Evolutionary conservation across 2,329 filamentous ascomycete genomes (phyloP).

Genomic region (Magnaporthiopsis incrustans): DNA sequence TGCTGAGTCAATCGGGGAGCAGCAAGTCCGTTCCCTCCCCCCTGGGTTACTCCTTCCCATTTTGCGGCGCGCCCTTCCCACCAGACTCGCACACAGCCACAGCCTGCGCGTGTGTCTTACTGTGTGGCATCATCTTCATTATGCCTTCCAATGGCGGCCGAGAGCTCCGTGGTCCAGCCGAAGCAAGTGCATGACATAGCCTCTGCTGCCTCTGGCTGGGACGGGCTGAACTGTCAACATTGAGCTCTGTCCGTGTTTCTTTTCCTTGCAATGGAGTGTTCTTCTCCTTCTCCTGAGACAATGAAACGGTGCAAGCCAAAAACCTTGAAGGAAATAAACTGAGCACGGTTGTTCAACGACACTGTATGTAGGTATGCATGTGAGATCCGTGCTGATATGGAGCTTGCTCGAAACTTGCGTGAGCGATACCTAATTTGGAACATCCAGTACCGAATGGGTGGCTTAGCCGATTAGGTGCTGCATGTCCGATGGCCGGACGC

Average conservation of each 20-base stretch:
- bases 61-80: too few relatives aligned
- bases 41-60: not conserved
- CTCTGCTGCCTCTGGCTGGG: too few relatives aligned
- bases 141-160: not conserved
- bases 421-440: not conserved
- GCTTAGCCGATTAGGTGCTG: not conserved
- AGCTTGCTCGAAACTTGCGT: not conserved
- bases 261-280: too few relatives aligned
- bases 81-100: not conserved
- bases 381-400: not conserved
- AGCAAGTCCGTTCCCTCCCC: not conserved
- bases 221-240: too few relatives aligned
- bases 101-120: not conserved
- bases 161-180: not conserved
- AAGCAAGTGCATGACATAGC: not conserved
- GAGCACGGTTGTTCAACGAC: not conserved
- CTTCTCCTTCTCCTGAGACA: too few relatives aligned
- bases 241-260: too few relatives aligned
- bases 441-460: not conserved
- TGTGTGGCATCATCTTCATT: not conserved
- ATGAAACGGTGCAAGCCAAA: too few relatives aligned
- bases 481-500: not conserved
- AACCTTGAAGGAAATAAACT: not conserved
- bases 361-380: not conserved
- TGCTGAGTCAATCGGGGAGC: slow-evolving; percentile 24